Conservation (phyloP, 2,329 filamentous ascomycete species). For the Venturia pyrina region DNA sequence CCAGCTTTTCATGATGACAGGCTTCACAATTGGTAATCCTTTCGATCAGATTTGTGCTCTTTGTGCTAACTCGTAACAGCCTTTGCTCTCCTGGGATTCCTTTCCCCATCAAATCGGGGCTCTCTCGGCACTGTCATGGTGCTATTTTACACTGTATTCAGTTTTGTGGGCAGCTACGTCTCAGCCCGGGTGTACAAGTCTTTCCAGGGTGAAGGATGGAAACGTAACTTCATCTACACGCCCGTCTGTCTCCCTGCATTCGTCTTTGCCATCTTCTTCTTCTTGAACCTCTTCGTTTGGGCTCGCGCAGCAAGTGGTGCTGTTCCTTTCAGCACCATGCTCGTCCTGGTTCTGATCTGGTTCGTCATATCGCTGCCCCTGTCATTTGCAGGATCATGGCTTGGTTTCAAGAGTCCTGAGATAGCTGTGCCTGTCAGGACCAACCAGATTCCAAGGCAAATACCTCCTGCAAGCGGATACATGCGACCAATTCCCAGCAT, state of each 20-base stretch:
- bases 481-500: conserved; percentile 81
- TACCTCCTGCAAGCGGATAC: conserved; percentile 74
- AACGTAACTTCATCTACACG: conserved; percentile 81
- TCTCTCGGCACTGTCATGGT: conserved; percentile 90
- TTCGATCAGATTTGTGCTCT: not conserved
- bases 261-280: conserved; percentile 82
- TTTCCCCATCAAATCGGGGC: conserved; percentile 91
- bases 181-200: conserved; percentile 91
- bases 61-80: conserved; percentile 25
- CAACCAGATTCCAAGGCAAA: conserved; percentile 96
- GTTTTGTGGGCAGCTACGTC: conserved; percentile 83
- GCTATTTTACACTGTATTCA: conserved; percentile 84
- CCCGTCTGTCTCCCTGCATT: conserved; percentile 76
- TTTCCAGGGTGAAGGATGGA: conserved; percentile 87
- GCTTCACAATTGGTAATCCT: conserved; percentile 62
- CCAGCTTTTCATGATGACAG: conserved; percentile 96
- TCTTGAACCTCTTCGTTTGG: conserved; percentile 94
- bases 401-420: conserved; percentile 66
- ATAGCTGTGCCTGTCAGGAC: conserved; percentile 78
- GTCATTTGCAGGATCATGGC: conserved; percentile 81
- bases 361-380: conserved; percentile 92
- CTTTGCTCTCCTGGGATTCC: conserved; percentile 86
- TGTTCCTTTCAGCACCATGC: conserved; percentile 94
- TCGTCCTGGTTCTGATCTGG: conserved; percentile 88
- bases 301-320: conserved; percentile 84